phyloP scores from a whole-genome alignment of 129 eudicot genomes.

The carrot (Daucus carota) region DNA sequence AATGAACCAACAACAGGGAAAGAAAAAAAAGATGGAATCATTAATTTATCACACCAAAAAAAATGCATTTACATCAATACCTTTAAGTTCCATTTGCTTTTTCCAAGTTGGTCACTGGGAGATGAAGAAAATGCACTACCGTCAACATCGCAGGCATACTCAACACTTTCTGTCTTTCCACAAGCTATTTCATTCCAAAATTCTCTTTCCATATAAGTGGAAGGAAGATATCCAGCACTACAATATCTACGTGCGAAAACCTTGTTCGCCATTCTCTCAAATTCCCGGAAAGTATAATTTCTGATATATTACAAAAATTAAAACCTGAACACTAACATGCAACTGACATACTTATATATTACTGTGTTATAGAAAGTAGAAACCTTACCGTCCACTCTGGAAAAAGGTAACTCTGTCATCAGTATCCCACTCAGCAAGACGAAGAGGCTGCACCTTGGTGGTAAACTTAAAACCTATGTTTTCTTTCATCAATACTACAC shows the following conservation, averaged over 20 bases:
- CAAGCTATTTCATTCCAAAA: conserved; percentile 92
- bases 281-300: conserved; percentile 91
- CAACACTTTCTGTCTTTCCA: conserved; percentile 91
- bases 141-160: conserved; percentile 99
- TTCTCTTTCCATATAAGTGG: conserved; percentile 83
- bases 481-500: conserved; percentile 80
- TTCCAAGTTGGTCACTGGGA: conserved; percentile 79
- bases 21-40: background rate
- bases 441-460: conserved; percentile 92
- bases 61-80: conserved; percentile 30
- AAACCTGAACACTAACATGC: background rate
- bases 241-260: conserved; percentile 82
- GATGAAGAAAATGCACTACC: conserved; percentile 99
- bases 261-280: conserved; percentile 99
- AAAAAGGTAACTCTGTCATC: conserved; percentile 93
- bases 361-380: conserved; percentile 8
- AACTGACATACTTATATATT: background rate
- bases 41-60: background rate
- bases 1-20: background rate
- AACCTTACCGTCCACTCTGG: conserved; percentile 93
- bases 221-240: conserved; percentile 89
- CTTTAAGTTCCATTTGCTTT: conserved; percentile 97
- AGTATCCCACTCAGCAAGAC: conserved; percentile 92
- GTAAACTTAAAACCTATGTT: conserved; percentile 83
- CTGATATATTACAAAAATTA: conserved; percentile 39